Base-by-base conservation (phyloP, 2,329 filamentous ascomycete species). In the Ophiostoma quercus region DNA sequence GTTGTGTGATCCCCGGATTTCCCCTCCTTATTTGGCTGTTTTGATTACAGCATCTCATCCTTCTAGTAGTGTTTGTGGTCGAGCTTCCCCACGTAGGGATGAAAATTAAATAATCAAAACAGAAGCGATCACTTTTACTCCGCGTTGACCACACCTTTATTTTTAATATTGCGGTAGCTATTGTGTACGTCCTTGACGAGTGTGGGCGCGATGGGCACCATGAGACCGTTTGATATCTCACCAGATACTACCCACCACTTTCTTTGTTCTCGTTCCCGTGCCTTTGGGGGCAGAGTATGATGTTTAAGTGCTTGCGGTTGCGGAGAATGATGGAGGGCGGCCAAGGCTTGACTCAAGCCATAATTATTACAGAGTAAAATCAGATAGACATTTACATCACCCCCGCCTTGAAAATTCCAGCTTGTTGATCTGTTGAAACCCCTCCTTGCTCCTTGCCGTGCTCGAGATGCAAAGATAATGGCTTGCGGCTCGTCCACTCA, bases 61-160 rank as follows among this genome's bases (percentile, higher is more conserved):
- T 47, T 16, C 43, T n/a, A 19, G 43, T 47, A 19, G 43, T 57
- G 51, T 57, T 25, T 57, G n/a, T 25, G n/a, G 22, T 25, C 12
- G 22, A 22, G n/a, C 51, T 57, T 57, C 51, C 51, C 51, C 51
- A 16, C 51, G 51, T 57, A 57, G 22, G 22, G 19, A 47, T n/a
- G 19, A 19, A 16, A 47, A n/a, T 47, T 2, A n/a, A n/a, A 19
- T 47, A n/a, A 19, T n/a, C 7, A 19, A 57, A 25, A 14, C 9
- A 25, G 51, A 57, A 22, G 6, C 9, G 6, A 12, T 25, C 51
- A 22, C n/a, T 25, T 25, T 57, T 25, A 57, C n/a, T 22, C 51
- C 51, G 51, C 51, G 51, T 22, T 57, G n/a, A 57, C 51, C 51
- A 25, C 51, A 57, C 51, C 43, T 51, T 51, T 51, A 41, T 41